Evolutionary conservation across 768 basidiomycete genomes (phyloP).

Genomic region (Suillus ampliporus): DNA sequence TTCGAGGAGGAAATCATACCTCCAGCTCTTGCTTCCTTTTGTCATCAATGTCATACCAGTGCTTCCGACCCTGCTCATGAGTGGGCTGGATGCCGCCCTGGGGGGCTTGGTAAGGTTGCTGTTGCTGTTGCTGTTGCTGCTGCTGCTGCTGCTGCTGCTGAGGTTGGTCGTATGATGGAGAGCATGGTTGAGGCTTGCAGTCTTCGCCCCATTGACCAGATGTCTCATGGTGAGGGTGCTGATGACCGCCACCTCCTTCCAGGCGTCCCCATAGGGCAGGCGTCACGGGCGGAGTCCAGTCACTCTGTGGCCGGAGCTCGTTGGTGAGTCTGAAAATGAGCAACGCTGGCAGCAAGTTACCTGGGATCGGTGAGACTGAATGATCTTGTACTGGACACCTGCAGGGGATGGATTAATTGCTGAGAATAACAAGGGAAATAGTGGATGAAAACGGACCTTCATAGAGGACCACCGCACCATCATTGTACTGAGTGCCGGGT

Average conservation of each 20-base stretch:
- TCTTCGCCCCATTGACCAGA: constrained; percentile 27
- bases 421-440: neutral
- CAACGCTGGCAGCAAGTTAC: constrained; percentile 36
- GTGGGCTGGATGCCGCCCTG: constrained; percentile 28
- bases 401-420: constrained; percentile 19
- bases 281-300: constrained; percentile 68
- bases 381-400: constrained; percentile 67
- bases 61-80: constrained; percentile 55
- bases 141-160: constrained; percentile 37
- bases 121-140: constrained; percentile 33
- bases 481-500: constrained; percentile 65
- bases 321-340: constrained; percentile 15
- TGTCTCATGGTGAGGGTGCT: constrained; percentile 24
- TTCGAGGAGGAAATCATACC: constrained; percentile 38
- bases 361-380: constrained; percentile 75
- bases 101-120: constrained; percentile 33
- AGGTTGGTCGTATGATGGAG: constrained; percentile 11
- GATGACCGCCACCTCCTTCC: constrained; percentile 36
- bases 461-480: constrained; percentile 59
- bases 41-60: constrained; percentile 62
- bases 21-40: constrained; percentile 62
- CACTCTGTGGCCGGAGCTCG: constrained; percentile 44
- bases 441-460: constrained; percentile 47
- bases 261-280: constrained; percentile 74
- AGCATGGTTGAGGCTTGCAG: constrained; percentile 11